Evolutionary conservation across 2,329 filamentous ascomycete genomes (phyloP).

Genomic region (Hymenoscyphus fructigenus): DNA sequence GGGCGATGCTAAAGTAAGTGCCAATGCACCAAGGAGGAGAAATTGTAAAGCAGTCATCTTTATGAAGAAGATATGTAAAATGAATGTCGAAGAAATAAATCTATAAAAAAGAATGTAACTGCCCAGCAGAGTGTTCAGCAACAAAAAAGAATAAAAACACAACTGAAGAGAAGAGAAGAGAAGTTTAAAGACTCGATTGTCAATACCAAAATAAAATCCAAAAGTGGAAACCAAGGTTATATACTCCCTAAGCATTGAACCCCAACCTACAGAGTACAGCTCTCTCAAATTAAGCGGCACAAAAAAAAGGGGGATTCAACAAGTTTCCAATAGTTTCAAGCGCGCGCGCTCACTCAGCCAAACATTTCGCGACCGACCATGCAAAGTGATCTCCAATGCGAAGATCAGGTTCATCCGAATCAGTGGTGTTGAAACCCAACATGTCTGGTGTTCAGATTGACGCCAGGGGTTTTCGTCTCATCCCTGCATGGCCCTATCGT

Average conservation of each 20-base stretch:
- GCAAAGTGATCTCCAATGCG: slow-evolving; percentile 9
- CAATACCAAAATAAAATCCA: background rate
- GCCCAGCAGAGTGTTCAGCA: slow-evolving; percentile 26
- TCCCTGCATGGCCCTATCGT: slow-evolving; percentile 7
- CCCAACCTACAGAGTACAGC: background rate
- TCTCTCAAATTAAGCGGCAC: background rate
- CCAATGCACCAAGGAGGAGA: slow-evolving; percentile 25
- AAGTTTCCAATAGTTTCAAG: slow-evolving; percentile 26
- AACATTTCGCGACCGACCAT: slow-evolving; percentile 10
- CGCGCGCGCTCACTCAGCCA: slow-evolving; percentile 6
- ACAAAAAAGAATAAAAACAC: slow-evolving; percentile 9
- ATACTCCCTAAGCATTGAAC: background rate
- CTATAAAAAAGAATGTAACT: slow-evolving; percentile 25
- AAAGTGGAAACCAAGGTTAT: background rate
- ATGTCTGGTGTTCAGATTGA: slow-evolving; percentile 24
- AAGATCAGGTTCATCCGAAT: slow-evolving; percentile 20
- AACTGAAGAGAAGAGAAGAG: slow-evolving; percentile 10
- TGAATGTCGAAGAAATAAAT: slow-evolving; percentile 10
- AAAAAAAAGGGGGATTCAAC: slow-evolving; percentile 14
- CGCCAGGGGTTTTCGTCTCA: slow-evolving; percentile 20
- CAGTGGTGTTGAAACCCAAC: slow-evolving; percentile 25
- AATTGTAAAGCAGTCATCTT: slow-evolving; percentile 26
- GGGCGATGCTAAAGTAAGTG: slow-evolving; percentile 28
- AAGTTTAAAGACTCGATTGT: slow-evolving; percentile 6
- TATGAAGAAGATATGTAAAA: background rate